A percentile compares a stretch with the other conserved stretches of the same genome.
Evolutionary conservation across 768 basidiomycete genomes (phyloP).

Genomic region (Suillus bovinus): DNA sequence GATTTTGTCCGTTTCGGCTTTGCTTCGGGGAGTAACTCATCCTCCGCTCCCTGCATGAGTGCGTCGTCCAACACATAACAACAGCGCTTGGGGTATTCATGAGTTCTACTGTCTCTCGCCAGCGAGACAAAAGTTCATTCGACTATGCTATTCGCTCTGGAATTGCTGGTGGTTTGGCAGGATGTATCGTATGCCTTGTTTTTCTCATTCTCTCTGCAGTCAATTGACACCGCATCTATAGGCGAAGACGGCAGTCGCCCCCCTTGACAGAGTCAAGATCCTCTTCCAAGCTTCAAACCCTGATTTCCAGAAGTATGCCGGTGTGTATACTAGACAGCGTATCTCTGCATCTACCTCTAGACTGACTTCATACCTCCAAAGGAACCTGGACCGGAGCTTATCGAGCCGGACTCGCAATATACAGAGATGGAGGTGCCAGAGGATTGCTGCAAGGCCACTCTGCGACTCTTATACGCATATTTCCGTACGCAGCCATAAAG

Average conservation of each 20-base stretch:
- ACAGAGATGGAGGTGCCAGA: slow-evolving; percentile 61
- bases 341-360: slow-evolving; percentile 22
- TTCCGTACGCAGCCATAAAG: slow-evolving; percentile 96
- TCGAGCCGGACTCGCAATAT: slow-evolving; percentile 74
- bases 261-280: slow-evolving; percentile 97
- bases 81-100: slow-evolving; percentile 25
- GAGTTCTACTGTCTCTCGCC: slow-evolving; percentile 36
- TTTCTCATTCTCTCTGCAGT: slow-evolving; percentile 9
- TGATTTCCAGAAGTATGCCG: slow-evolving; percentile 92
- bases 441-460: slow-evolving; percentile 97
- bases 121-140: slow-evolving; percentile 54
- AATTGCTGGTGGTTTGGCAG: slow-evolving; percentile 90
- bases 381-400: slow-evolving; percentile 88
- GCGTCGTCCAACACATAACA: background rate
- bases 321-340: slow-evolving; percentile 52
- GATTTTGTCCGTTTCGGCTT: background rate
- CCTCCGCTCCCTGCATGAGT: slow-evolving; percentile 9
- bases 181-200: slow-evolving; percentile 74
- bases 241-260: slow-evolving; percentile 95
- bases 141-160: slow-evolving; percentile 77
- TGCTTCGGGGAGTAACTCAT: background rate
- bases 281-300: slow-evolving; percentile 97
- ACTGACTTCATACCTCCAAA: slow-evolving; percentile 31
- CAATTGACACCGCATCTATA: slow-evolving; percentile 31
- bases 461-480: slow-evolving; percentile 89